These are phyloP conservation scores for Mycocentrospora acerina DNA, from an alignment of 2,329 filamentous ascomycete species.

Conservation along the genomic window DNA sequence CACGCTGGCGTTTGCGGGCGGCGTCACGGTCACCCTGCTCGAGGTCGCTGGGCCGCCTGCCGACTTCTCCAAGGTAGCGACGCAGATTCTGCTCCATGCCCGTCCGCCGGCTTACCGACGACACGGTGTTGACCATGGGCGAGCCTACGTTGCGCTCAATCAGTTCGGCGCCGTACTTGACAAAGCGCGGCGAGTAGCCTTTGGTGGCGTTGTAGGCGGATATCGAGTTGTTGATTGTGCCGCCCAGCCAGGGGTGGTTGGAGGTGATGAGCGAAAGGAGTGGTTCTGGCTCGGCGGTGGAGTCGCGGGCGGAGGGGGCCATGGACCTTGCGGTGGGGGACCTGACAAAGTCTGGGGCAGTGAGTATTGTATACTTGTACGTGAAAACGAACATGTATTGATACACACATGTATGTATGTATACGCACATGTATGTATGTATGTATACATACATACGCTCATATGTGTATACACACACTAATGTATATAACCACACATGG, in stretches of 20 bases:
- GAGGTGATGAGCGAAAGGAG: conserved; percentile 84
- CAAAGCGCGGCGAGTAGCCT: conserved; percentile 85
- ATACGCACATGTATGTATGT: too few species aligned
- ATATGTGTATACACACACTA: too few species aligned
- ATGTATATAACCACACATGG: too few species aligned
- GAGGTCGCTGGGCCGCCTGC: conserved; percentile 56
- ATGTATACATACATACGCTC: too few species aligned
- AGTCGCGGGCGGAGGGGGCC: conserved; percentile 36
- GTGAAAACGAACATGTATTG: too few species aligned
- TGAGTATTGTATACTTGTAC: conserved; percentile 19
- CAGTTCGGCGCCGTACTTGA: conserved; percentile 82
- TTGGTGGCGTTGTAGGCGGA: conserved; percentile 86
- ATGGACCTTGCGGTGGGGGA: conserved; percentile 40
- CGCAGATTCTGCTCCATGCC: conserved; percentile 85
- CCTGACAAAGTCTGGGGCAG: conserved; percentile 44
- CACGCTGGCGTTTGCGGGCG: conserved; percentile 47
- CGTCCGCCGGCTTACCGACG: conserved; percentile 78
- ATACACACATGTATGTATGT: too few species aligned
- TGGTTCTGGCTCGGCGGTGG: conserved; percentile 66
- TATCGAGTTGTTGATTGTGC: conserved; percentile 79
- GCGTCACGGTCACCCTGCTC: conserved; percentile 43
- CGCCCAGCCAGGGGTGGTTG: conserved; percentile 82
- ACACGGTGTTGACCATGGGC: conserved; percentile 83
- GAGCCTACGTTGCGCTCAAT: conserved; percentile 82
- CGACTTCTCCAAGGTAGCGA: conserved; percentile 69